Conservation (phyloP, 2,329 filamentous ascomycete genomes). For the Nemania sp. region DNA sequence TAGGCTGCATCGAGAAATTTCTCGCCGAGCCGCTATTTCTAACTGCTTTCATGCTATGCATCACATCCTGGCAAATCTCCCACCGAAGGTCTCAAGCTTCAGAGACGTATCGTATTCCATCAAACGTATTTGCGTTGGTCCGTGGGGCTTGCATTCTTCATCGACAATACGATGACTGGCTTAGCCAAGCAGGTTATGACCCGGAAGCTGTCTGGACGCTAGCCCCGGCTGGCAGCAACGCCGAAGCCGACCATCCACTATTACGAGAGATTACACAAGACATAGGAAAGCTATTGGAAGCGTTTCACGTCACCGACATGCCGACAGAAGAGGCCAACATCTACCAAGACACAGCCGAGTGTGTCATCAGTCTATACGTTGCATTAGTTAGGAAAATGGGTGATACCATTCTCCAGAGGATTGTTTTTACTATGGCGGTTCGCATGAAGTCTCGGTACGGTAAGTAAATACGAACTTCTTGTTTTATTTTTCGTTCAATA, state of each 20-base stretch:
- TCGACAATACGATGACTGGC: constrained; percentile 29
- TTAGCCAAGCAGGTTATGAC: constrained; percentile 29
- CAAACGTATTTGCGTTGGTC: constrained; percentile 31
- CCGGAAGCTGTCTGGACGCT: constrained; percentile 20
- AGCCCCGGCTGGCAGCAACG: constrained; percentile 3
- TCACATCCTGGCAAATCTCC: constrained; percentile 32
- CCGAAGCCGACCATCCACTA: constrained; percentile 25
- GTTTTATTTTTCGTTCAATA: neutral
- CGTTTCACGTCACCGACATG: constrained; percentile 26
- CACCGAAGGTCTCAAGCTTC: constrained; percentile 23
- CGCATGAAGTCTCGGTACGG: constrained; percentile 31
- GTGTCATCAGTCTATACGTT: constrained; percentile 25
- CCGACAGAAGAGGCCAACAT: constrained; percentile 23
- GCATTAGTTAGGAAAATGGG: constrained; percentile 13
- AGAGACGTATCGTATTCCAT: constrained; percentile 29
- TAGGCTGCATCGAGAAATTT: constrained; percentile 21
- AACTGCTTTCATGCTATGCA: constrained; percentile 35
- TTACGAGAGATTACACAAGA: constrained; percentile 22
- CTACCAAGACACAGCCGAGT: constrained; percentile 30
- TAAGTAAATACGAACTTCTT: constrained; percentile 16
- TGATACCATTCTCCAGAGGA: constrained; percentile 25
- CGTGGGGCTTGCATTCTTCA: constrained; percentile 34
- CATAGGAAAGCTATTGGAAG: constrained; percentile 28
- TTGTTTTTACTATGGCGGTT: constrained; percentile 34
- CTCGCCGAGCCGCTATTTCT: constrained; percentile 31